These are phyloP conservation scores for Barnettozyma populi DNA, from an alignment of 805 yeast genomes.

Conservation along the genomic window DNA sequence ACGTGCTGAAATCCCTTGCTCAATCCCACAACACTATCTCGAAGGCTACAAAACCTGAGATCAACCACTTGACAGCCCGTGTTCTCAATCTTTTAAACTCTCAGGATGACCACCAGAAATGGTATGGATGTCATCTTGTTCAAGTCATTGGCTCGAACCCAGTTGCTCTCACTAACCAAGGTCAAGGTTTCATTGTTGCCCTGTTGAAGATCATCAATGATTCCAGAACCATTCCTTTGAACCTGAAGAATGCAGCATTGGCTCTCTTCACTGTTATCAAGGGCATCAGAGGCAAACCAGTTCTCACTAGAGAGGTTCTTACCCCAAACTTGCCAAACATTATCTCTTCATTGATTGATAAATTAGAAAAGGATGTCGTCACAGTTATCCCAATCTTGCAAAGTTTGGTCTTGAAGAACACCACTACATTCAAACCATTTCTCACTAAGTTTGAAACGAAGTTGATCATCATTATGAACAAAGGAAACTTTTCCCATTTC, in stretches of 20 bases:
- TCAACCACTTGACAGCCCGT: constrained; percentile 42
- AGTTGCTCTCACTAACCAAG: constrained; percentile 30
- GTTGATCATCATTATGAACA: constrained; percentile 32
- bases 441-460: constrained; percentile 54
- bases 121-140: constrained; percentile 33
- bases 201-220: constrained; percentile 32
- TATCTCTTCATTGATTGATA: constrained; percentile 47
- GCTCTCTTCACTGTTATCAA: constrained; percentile 28
- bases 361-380: constrained; percentile 31
- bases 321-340: constrained; percentile 72
- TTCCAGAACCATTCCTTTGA: constrained; percentile 24
- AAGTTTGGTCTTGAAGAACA: constrained; percentile 46
- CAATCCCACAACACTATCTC: constrained; percentile 27
- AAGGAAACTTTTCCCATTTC: constrained; percentile 32
- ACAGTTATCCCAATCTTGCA: constrained; percentile 36
- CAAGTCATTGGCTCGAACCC: constrained; percentile 23
- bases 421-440: constrained; percentile 80
- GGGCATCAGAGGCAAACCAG: constrained; percentile 71
- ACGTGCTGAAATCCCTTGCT: constrained; percentile 21
- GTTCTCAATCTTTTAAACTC: constrained; percentile 29
- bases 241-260: constrained; percentile 28
- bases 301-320: constrained; percentile 74
- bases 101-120: constrained; percentile 28
- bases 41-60: constrained; percentile 43
- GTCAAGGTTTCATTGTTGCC: constrained; percentile 31